Evolutionary conservation across 495 filamentous ascomycete species (phyloP).

Genomic region (Daldinia vernicosa): DNA sequence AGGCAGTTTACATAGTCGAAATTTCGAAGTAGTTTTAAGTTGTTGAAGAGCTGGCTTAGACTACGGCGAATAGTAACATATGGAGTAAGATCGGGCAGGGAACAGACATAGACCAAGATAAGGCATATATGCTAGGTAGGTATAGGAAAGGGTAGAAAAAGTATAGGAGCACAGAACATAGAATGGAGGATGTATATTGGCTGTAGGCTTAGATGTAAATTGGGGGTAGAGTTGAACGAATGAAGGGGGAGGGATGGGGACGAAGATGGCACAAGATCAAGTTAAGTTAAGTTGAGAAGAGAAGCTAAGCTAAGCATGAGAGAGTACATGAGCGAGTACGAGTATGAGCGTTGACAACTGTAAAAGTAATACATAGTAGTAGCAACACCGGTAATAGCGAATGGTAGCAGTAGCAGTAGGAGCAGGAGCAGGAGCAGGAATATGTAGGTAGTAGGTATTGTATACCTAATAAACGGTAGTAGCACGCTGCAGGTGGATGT

Average conservation of each 20-base stretch:
- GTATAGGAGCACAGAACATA: background rate
- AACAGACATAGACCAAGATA: background rate
- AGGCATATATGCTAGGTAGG: background rate
- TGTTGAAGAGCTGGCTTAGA: background rate
- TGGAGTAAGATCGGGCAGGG: background rate
- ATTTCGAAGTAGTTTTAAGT: background rate
- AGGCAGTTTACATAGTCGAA: background rate
- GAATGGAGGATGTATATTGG: background rate
- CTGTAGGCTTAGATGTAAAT: background rate
- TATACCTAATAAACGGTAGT: background rate
- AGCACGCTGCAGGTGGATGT: constrained; percentile 2
- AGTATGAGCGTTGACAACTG: background rate
- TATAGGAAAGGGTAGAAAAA: background rate
- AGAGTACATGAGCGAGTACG: background rate
- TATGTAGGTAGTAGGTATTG: no score
- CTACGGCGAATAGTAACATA: background rate
- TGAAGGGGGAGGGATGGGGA: background rate
- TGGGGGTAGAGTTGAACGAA: background rate
- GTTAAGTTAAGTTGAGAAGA: background rate
- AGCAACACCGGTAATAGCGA: background rate
- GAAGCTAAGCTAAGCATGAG: no score
- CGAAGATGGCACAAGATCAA: background rate
- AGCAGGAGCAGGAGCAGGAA: no score
- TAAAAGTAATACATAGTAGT: background rate
- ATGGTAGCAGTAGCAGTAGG: background rate